Evolutionary conservation across 495 filamentous ascomycete genomes (phyloP).

Genomic region (Evernia prunastri): DNA sequence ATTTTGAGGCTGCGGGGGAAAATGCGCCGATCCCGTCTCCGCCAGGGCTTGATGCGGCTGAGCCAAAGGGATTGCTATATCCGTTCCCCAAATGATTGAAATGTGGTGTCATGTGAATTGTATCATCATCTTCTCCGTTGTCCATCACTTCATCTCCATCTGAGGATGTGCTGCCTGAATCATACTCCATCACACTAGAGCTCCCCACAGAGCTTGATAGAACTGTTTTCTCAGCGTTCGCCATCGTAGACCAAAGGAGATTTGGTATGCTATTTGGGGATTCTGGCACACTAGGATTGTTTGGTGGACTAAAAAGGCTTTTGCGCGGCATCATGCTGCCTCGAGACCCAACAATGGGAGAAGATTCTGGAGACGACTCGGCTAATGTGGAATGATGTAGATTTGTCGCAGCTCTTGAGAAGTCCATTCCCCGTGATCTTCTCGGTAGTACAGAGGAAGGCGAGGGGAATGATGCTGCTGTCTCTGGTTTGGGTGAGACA

Average conservation of each 20-base stretch:
- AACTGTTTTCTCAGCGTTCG: slow-evolving; percentile 57
- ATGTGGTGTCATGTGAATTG: slow-evolving; percentile 64
- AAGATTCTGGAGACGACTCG: slow-evolving; percentile 87
- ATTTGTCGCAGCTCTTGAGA: slow-evolving; percentile 88
- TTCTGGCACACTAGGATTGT: slow-evolving; percentile 37
- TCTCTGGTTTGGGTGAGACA: slow-evolving; percentile 78
- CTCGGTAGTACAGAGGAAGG: slow-evolving; percentile 78
- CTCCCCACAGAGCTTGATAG: slow-evolving; percentile 84
- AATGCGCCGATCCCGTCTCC: slow-evolving; percentile 54
- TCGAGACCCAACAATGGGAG: slow-evolving; percentile 73
- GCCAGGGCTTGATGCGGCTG: slow-evolving; percentile 43
- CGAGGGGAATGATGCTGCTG: slow-evolving; percentile 74
- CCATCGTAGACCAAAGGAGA: slow-evolving; percentile 41
- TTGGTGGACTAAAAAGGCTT: slow-evolving; percentile 32
- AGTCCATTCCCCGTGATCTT: slow-evolving; percentile 81
- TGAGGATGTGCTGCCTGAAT: slow-evolving; percentile 67
- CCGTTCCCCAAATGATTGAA: slow-evolving; percentile 46
- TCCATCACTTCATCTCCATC: slow-evolving; percentile 76
- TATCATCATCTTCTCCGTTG: slow-evolving; percentile 66
- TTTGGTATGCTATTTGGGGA: slow-evolving; percentile 39
- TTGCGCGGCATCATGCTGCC: slow-evolving; percentile 72
- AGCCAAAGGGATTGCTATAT: slow-evolving; percentile 41
- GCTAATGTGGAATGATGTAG: slow-evolving; percentile 93
- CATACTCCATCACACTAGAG: slow-evolving; percentile 69
- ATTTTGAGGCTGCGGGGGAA: slow-evolving; percentile 62